Evolutionary conservation across 208 protist genomes (phyloP).

Genomic region (Trypanosoma rangeli): DNA sequence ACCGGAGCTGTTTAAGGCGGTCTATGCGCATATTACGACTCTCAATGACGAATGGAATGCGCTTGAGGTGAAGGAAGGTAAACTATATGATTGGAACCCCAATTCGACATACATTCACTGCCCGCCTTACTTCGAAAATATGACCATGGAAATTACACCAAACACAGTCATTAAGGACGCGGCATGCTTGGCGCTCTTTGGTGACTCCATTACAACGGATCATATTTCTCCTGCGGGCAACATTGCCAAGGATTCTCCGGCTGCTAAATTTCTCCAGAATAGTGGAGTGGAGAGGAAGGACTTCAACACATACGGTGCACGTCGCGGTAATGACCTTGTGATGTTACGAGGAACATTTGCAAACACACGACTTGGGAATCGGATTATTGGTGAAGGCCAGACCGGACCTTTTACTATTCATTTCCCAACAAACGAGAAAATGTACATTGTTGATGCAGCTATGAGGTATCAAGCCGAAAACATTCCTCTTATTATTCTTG

Average conservation of each 20-base stretch:
- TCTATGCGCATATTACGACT: slow-evolving; percentile 91
- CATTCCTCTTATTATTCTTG: slow-evolving; percentile 89
- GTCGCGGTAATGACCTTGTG: slow-evolving; percentile 96
- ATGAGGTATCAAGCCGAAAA: slow-evolving; percentile 84
- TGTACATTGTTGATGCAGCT: slow-evolving; percentile 95
- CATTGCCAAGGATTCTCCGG: slow-evolving; percentile 94
- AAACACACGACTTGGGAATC: slow-evolving; percentile 94
- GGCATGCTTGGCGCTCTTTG: slow-evolving; percentile 89
- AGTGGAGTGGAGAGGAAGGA: slow-evolving; percentile 89
- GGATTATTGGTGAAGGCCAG: slow-evolving; percentile 86
- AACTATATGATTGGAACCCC: slow-evolving; percentile 94
- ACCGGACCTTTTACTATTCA: slow-evolving; percentile 92
- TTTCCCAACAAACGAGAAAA: slow-evolving; percentile 89
- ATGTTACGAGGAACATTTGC: slow-evolving; percentile 97
- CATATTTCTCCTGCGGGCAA: slow-evolving; percentile 96
- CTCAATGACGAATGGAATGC: slow-evolving; percentile 93
- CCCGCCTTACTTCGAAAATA: slow-evolving; percentile 94
- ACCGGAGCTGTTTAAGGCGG: slow-evolving; percentile 87
- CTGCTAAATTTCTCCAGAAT: slow-evolving; percentile 83
- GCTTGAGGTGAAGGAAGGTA: slow-evolving; percentile 80
- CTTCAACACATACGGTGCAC: slow-evolving; percentile 96
- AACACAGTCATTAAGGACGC: slow-evolving; percentile 76
- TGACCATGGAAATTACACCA: slow-evolving; percentile 56
- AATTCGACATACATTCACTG: slow-evolving; percentile 96
- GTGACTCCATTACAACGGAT: slow-evolving; percentile 97